Evolutionary conservation across 176 grass and related monocot genomes (phyloP).

Genomic region (Bromus sterilis): DNA sequence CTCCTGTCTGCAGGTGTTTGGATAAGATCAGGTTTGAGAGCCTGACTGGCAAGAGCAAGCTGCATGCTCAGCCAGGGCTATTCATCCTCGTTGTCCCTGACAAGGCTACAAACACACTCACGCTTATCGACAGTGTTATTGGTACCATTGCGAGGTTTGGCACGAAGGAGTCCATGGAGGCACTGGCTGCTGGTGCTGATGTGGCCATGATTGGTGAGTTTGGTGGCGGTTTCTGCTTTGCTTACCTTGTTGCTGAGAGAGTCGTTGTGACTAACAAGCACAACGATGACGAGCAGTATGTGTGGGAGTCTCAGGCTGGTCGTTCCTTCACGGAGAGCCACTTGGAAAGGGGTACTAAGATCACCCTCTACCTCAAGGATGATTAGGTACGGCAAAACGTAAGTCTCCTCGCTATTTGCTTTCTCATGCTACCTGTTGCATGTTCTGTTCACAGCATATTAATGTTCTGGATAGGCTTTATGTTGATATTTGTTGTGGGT

Average conservation of each 20-base stretch:
- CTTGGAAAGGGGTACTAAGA: too few relatives aligned
- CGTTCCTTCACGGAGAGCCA: too few relatives aligned
- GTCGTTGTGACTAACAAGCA: conserved; percentile 67
- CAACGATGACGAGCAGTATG: conserved; percentile 83
- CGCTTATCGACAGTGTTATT: too few relatives aligned
- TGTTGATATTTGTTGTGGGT: not conserved
- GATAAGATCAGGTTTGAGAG: too few relatives aligned
- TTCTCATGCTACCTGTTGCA: not conserved
- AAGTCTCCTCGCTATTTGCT: too few relatives aligned
- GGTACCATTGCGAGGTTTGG: too few relatives aligned
- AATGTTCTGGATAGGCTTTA: not conserved
- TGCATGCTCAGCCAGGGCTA: too few relatives aligned
- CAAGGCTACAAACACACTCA: not conserved
- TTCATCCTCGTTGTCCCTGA: not conserved
- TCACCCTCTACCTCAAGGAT: not conserved
- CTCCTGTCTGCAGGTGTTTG: conserved; percentile 17
- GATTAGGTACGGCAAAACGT: too few relatives aligned
- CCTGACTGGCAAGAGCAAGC: too few relatives aligned
- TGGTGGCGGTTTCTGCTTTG: conserved; percentile 77
- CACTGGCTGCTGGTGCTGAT: too few relatives aligned
- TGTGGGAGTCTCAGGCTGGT: conserved; percentile 93
- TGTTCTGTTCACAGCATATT: not conserved
- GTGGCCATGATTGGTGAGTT: too few relatives aligned
- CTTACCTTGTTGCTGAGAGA: conserved; percentile 75
- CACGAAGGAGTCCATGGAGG: too few relatives aligned